phyloP scores from a whole-genome alignment of 805 yeast genomes.

The Teunomyces kruisii region DNA sequence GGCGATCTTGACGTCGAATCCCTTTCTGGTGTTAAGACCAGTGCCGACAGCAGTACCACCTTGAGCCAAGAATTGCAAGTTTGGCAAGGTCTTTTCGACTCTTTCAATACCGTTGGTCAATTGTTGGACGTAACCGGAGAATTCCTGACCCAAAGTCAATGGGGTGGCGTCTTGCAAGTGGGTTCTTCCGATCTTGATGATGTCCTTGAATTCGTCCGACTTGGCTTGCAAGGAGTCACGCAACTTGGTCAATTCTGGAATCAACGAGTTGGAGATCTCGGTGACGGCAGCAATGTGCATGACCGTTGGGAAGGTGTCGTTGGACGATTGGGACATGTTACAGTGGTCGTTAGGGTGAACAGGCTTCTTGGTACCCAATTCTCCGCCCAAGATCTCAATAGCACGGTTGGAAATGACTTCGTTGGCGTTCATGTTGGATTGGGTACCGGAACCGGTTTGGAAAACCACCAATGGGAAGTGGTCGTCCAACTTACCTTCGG shows the following conservation, averaged over 20 bases:
- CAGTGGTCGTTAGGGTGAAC: constrained; percentile 99
- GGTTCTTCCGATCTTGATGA: constrained; percentile 98
- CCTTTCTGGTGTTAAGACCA: constrained; percentile 91
- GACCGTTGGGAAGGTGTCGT: constrained; percentile 98
- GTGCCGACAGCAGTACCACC: constrained; percentile 99
- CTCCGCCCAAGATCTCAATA: constrained; percentile 92
- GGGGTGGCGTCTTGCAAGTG: constrained; percentile 99
- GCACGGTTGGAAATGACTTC: constrained; percentile 99
- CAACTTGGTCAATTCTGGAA: constrained; percentile 78
- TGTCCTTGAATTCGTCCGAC: constrained; percentile 78
- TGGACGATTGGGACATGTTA: constrained; percentile 97
- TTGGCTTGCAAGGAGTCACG: constrained; percentile 77
- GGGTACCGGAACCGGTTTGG: constrained; percentile 99
- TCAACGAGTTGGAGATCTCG: constrained; percentile 70
- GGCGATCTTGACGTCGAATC: constrained; percentile 87
- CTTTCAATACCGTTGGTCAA: constrained; percentile 86
- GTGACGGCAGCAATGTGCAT: constrained; percentile 99
- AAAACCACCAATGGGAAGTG: constrained; percentile 98
- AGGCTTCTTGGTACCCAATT: constrained; percentile 85
- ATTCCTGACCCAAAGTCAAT: constrained; percentile 95
- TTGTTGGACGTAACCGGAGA: constrained; percentile 95
- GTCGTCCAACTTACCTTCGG: constrained; percentile 85
- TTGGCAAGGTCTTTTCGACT: constrained; percentile 73
- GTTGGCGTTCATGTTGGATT: constrained; percentile 98
- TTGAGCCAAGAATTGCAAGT: constrained; percentile 84